A percentile compares a stretch with the other conserved stretches of the same genome.
These are phyloP conservation scores for Claviceps lovelessii DNA, from an alignment of 2,329 filamentous ascomycete species.

Conservation along the genomic window DNA sequence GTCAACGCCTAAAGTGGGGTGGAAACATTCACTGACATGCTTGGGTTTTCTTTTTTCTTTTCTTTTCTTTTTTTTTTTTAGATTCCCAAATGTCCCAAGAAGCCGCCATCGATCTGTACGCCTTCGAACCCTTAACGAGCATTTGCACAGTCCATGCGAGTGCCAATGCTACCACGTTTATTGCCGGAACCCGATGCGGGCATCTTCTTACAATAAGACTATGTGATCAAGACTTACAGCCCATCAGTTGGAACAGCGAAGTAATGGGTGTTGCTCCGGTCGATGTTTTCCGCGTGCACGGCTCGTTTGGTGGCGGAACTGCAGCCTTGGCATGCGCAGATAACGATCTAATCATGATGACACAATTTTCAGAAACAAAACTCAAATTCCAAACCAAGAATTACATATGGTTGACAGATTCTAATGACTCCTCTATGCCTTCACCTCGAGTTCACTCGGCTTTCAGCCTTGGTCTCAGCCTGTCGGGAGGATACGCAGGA, in stretches of 20 bases:
- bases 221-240: conserved; percentile 8
- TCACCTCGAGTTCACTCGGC: conserved; percentile 35
- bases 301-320: conserved; percentile 10
- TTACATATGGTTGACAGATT: conserved; percentile 38
- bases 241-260: conserved; percentile 16
- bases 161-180: conserved; percentile 17
- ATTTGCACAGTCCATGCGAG: conserved; percentile 22
- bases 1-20: neutral
- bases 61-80: neutral
- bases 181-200: conserved; percentile 38
- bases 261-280: conserved; percentile 23
- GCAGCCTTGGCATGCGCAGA: conserved; percentile 35
- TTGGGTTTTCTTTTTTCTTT: neutral
- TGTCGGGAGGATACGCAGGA: conserved; percentile 23
- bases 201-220: conserved; percentile 29
- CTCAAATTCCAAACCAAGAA: conserved; percentile 25
- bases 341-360: conserved; percentile 29
- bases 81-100: neutral
- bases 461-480: conserved; percentile 25
- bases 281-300: conserved; percentile 18
- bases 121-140: conserved; percentile 31
- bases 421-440: conserved; percentile 28
- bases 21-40: neutral
- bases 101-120: neutral
- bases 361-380: conserved; percentile 18